Evolutionary conservation across 1,284 basidiomycete genomes (phyloP).

Genomic region (Heterobasidion irregulare): DNA sequence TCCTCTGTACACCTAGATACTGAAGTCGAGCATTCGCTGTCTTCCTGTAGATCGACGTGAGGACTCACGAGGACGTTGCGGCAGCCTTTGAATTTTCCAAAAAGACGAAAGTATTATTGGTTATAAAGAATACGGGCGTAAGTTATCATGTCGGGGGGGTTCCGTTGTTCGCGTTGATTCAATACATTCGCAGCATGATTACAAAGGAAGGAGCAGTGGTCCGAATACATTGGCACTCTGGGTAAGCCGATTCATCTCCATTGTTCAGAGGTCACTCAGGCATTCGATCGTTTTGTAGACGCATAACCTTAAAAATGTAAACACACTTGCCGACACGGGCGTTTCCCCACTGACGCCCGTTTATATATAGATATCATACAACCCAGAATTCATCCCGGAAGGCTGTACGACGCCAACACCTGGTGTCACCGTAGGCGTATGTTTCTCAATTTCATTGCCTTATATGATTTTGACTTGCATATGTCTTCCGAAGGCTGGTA

Average conservation of each 20-base stretch:
- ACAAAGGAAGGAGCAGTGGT: constrained; percentile 13
- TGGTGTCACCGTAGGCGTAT: constrained; percentile 4
- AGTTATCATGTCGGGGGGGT: constrained; percentile 9
- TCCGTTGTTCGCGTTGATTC: too few species aligned
- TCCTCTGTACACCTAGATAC: not conserved
- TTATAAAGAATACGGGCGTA: constrained; percentile 43
- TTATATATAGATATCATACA: constrained; percentile 3
- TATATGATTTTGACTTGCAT: not conserved
- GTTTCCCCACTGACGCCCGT: not conserved
- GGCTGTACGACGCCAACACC: constrained; percentile 1
- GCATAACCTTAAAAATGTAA: constrained; percentile 6
- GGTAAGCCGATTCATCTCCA: constrained; percentile 1
- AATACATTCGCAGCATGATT: constrained; percentile 9
- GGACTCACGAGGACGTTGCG: constrained; percentile 26
- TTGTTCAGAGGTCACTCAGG: not conserved
- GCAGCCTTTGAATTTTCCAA: constrained; percentile 33
- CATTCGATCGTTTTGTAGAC: not conserved
- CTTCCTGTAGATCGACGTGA: constrained; percentile 32
- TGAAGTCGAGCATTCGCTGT: not conserved
- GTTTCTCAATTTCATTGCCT: not conserved
- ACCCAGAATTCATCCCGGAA: constrained; percentile 2
- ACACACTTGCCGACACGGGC: not conserved
- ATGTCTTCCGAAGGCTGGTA: constrained; percentile 24
- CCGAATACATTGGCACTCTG: constrained; percentile 12
- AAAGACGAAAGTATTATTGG: constrained; percentile 29